These are phyloP conservation scores for Mucor ambiguus DNA, from an alignment of 371 early-diverging fungal genomes.

Conservation along the genomic window DNA sequence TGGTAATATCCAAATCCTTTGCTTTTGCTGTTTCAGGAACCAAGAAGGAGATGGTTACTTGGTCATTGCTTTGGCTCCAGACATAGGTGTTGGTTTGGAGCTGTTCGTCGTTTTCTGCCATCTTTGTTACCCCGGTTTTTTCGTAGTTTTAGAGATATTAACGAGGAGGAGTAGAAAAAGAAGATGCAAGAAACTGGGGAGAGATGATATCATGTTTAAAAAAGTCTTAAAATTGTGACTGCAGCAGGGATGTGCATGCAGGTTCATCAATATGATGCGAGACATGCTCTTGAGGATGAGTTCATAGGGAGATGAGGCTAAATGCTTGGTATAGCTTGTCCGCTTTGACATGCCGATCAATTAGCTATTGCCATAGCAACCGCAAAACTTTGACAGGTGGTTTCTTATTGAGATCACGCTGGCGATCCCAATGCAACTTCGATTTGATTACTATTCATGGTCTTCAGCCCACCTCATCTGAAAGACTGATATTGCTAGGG, in stretches of 20 bases:
- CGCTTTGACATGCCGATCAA: not conserved
- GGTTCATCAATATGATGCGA: not conserved
- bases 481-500: no score
- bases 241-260: slow-evolving; percentile 2
- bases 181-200: not conserved
- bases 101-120: slow-evolving; percentile 46
- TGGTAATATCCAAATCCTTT: slow-evolving; percentile 47
- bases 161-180: not conserved
- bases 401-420: not conserved
- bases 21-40: slow-evolving; percentile 46
- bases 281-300: not conserved
- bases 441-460: no score
- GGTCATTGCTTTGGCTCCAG: slow-evolving; percentile 53
- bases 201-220: not conserved
- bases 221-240: slow-evolving; percentile 13
- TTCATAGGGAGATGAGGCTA: not conserved
- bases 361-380: not conserved
- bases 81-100: slow-evolving; percentile 52
- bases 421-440: not conserved
- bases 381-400: not conserved
- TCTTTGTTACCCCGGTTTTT: slow-evolving; percentile 14
- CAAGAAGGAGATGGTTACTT: slow-evolving; percentile 54
- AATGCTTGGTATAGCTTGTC: not conserved
- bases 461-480: no score
- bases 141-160: not conserved